phyloP scores from a whole-genome alignment of 2,329 filamentous ascomycete species.

The Aspergillus thermomutatus region DNA sequence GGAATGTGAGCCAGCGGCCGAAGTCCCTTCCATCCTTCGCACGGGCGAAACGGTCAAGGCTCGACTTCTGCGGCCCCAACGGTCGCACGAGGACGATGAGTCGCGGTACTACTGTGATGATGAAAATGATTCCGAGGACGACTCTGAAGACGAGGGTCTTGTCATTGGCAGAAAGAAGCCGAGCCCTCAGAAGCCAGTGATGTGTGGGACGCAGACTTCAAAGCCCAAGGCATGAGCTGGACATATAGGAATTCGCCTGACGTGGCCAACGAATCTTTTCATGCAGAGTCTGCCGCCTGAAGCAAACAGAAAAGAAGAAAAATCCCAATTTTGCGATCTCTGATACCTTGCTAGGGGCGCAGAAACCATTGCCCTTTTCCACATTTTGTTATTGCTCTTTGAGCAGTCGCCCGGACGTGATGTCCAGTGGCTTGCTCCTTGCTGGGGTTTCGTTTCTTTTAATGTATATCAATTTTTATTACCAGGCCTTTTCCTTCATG shows the following conservation, averaged over 20 bases:
- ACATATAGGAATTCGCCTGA: neutral
- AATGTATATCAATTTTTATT: slow-evolving; percentile 1
- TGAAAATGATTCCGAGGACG: slow-evolving; percentile 37
- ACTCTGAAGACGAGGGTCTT: slow-evolving; percentile 43
- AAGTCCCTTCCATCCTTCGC: slow-evolving; percentile 38
- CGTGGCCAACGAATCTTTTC: neutral
- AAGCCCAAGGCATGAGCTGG: slow-evolving; percentile 1
- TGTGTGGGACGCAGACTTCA: slow-evolving; percentile 9
- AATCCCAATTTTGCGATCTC: neutral
- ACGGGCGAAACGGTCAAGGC: slow-evolving; percentile 43
- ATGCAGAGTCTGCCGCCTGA: neutral
- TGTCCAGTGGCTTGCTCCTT: neutral
- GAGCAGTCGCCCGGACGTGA: slow-evolving; percentile 1
- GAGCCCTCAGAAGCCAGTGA: slow-evolving; percentile 18
- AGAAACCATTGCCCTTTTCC: neutral
- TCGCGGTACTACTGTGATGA: slow-evolving; percentile 41
- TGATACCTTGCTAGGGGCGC: neutral
- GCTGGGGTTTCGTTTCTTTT: slow-evolving; percentile 3
- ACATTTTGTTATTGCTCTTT: slow-evolving; percentile 3
- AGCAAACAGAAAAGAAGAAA: neutral
- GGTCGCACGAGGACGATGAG: slow-evolving; percentile 35
- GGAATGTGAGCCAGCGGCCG: slow-evolving; percentile 21
- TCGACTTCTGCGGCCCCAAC: slow-evolving; percentile 15
- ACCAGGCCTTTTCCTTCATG: neutral
- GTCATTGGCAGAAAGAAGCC: slow-evolving; percentile 38